These are phyloP conservation scores for Tetradesmus obliquus DNA, from an alignment of 139 green algal species.

Conservation along the genomic window DNA sequence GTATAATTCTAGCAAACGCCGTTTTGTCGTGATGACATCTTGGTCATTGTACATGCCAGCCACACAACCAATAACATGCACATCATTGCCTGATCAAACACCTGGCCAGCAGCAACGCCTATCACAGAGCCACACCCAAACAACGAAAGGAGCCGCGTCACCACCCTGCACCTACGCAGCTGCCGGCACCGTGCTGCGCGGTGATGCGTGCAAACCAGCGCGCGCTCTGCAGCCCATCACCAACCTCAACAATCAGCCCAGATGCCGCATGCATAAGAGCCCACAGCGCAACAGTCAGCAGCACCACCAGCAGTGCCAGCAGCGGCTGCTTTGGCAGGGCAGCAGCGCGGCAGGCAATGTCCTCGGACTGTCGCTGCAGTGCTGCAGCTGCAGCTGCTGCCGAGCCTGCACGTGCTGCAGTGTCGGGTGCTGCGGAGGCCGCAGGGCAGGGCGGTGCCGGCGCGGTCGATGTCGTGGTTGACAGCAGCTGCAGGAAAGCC, in stretches of 20 bases:
- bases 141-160: neutral
- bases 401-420: neutral
- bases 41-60: too few relatives aligned
- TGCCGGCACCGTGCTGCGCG: neutral
- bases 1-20: too few relatives aligned
- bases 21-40: too few relatives aligned
- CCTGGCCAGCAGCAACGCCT: neutral
- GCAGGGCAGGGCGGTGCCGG: neutral
- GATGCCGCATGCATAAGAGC: neutral
- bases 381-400: conserved; percentile 14
- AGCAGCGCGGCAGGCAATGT: neutral
- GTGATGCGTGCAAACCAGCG: neutral
- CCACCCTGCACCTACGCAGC: neutral
- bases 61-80: neutral
- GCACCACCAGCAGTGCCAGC: neutral
- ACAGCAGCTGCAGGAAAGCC: neutral
- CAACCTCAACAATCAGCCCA: neutral
- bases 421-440: neutral
- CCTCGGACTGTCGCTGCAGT: neutral
- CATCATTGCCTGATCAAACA: neutral
- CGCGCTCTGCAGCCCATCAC: neutral
- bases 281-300: neutral
- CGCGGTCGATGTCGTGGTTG: neutral
- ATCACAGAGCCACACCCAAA: neutral
- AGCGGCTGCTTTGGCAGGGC: neutral